These are phyloP conservation scores for Leptomonas seymouri DNA, from an alignment of 208 protist species.

Conservation along the genomic window DNA sequence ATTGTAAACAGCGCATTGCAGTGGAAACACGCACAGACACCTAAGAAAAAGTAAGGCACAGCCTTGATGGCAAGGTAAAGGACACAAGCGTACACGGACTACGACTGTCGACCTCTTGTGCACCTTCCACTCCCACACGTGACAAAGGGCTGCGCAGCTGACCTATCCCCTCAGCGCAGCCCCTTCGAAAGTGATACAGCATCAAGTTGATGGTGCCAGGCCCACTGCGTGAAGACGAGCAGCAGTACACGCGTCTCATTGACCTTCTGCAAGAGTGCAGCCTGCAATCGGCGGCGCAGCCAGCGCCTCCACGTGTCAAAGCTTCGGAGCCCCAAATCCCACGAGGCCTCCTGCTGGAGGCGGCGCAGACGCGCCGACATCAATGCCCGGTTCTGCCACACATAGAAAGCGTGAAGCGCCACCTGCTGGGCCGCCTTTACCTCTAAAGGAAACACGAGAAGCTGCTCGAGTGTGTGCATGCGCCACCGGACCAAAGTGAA, in stretches of 20 bases:
- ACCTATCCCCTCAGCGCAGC: not conserved
- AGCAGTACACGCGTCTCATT: conserved; percentile 18
- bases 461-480: conserved; percentile 10
- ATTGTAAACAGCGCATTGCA: too few species aligned
- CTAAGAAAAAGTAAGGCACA: too few species aligned
- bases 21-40: too few species aligned
- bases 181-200: not conserved
- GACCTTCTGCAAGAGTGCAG: conserved; percentile 9
- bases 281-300: conserved; percentile 26
- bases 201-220: conserved; percentile 24
- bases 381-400: conserved; percentile 23
- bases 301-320: conserved; percentile 41
- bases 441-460: conserved; percentile 20
- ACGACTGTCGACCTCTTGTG: too few species aligned
- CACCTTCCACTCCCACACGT: not conserved
- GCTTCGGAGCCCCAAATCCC: conserved; percentile 5
- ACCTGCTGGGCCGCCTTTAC: conserved; percentile 11
- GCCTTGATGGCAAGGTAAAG: too few species aligned
- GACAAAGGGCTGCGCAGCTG: too few species aligned
- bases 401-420: conserved; percentile 11
- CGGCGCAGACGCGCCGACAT: conserved; percentile 3
- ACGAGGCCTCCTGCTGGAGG: conserved; percentile 20
- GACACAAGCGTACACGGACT: too few species aligned
- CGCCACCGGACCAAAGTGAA: conserved; percentile 25
- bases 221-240: conserved; percentile 20